phyloP scores from a whole-genome alignment of 495 filamentous ascomycete genomes.

The Penicillium simplicissimum region DNA sequence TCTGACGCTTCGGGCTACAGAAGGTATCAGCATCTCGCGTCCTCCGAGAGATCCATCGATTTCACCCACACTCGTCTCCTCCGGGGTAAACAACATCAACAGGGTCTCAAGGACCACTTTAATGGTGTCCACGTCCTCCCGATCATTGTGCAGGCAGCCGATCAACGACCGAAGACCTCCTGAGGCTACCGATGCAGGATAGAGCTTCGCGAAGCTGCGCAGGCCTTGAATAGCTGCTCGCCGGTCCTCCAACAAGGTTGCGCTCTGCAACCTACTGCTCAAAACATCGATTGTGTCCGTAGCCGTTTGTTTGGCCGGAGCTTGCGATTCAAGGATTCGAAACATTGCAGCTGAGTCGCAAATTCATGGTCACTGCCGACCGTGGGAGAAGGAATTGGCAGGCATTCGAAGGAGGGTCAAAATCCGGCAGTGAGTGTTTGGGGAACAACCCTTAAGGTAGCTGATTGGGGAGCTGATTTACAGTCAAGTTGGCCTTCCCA shows the following conservation, averaged over 20 bases:
- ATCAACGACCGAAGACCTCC: slow-evolving; percentile 86
- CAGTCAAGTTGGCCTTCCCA: slow-evolving; percentile 29
- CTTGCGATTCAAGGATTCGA: slow-evolving; percentile 79
- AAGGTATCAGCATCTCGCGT: slow-evolving; percentile 28
- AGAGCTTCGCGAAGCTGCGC: slow-evolving; percentile 92
- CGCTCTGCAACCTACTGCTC: slow-evolving; percentile 79
- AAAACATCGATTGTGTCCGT: slow-evolving; percentile 89
- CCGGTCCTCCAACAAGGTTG: slow-evolving; percentile 90
- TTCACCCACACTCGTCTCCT: slow-evolving; percentile 63
- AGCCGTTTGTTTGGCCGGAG: slow-evolving; percentile 93
- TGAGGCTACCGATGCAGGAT: slow-evolving; percentile 94
- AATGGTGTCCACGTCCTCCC: slow-evolving; percentile 93
- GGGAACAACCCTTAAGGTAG: slow-evolving; percentile 1
- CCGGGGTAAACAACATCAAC: slow-evolving; percentile 83
- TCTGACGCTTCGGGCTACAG: slow-evolving; percentile 87
- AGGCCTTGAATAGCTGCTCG: slow-evolving; percentile 90
- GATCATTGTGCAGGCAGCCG: slow-evolving; percentile 78
- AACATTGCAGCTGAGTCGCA: slow-evolving; percentile 64
- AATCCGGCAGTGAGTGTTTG: slow-evolving; percentile 3
- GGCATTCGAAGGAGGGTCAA: slow-evolving; percentile 34
- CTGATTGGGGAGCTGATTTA: slow-evolving; percentile 16
- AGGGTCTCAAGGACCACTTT: slow-evolving; percentile 94
- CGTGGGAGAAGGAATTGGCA: slow-evolving; percentile 28
- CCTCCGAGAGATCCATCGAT: background rate
- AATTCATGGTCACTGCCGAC: slow-evolving; percentile 50